Percentiles rank a stretch among this genome's conserved stretches.
Conservation (phyloP, 805 yeast genomes). For the Metschnikowia sp. region DNA sequence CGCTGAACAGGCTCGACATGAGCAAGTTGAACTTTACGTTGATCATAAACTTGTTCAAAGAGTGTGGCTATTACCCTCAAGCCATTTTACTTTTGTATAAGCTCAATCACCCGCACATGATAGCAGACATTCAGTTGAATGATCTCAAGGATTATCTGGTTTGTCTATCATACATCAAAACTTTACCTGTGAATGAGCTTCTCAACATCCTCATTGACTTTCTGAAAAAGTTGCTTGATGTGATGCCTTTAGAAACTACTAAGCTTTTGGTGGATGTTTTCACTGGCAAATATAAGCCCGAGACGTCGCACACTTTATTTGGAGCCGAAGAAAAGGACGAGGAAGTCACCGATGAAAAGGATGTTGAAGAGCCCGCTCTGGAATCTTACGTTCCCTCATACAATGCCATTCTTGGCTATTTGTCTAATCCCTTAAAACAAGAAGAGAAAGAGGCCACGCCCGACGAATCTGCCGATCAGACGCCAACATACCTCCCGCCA, state of each 20-base stretch:
- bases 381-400: slow-evolving; percentile 13
- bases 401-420: slow-evolving; percentile 16
- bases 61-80: slow-evolving; percentile 60
- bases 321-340: slow-evolving; percentile 2
- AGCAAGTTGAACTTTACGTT: slow-evolving; percentile 50
- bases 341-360: slow-evolving; percentile 12
- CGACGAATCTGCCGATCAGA: not conserved
- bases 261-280: slow-evolving; percentile 79
- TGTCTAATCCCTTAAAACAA: slow-evolving; percentile 9
- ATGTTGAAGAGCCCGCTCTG: slow-evolving; percentile 6
- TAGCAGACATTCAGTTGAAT: slow-evolving; percentile 70
- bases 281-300: slow-evolving; percentile 74
- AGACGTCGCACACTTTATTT: slow-evolving; percentile 10
- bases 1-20: slow-evolving; percentile 9
- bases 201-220: slow-evolving; percentile 65
- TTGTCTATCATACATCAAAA: slow-evolving; percentile 62
- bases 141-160: slow-evolving; percentile 59
- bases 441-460: not conserved
- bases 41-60: slow-evolving; percentile 67
- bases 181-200: slow-evolving; percentile 73
- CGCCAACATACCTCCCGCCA: slow-evolving; percentile 86
- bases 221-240: slow-evolving; percentile 61
- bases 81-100: slow-evolving; percentile 70
- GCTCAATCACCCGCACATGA: slow-evolving; percentile 67
- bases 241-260: slow-evolving; percentile 77